phyloP scores from a whole-genome alignment of 169 alveolate species.

The Fabrea salina region DNA sequence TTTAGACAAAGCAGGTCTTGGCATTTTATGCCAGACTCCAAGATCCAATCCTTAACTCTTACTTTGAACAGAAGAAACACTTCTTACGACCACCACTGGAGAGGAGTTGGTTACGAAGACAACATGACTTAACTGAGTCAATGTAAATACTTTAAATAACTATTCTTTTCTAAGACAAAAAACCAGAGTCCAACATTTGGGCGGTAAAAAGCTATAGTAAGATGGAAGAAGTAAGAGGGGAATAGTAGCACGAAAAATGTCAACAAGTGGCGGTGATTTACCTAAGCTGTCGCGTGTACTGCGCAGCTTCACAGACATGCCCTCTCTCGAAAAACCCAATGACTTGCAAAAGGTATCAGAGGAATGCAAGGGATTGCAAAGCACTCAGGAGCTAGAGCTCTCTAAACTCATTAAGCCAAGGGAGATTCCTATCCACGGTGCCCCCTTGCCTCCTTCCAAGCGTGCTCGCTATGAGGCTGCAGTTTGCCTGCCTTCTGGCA shows the following conservation, averaged over 20 bases:
- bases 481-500: background rate
- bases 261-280: constrained; percentile 35
- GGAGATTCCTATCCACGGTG: background rate
- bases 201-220: too few species aligned
- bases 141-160: too few species aligned
- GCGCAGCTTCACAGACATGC: constrained; percentile 4
- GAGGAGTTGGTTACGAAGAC: background rate
- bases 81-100: background rate
- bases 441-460: constrained; percentile 12
- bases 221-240: constrained; percentile 25
- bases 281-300: constrained; percentile 5
- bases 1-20: background rate
- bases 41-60: background rate
- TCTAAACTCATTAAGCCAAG: background rate
- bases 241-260: constrained; percentile 28
- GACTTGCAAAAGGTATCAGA: background rate
- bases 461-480: constrained; percentile 8
- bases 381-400: background rate
- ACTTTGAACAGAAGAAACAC: background rate
- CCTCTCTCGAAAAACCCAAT: background rate
- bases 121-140: background rate
- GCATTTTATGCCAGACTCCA: background rate
- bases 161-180: too few species aligned
- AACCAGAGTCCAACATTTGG: too few species aligned
- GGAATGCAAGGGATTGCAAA: background rate